These are phyloP conservation scores for Amoebophrya sp. DNA, from an alignment of 169 alveolate genomes.

Conservation along the genomic window DNA sequence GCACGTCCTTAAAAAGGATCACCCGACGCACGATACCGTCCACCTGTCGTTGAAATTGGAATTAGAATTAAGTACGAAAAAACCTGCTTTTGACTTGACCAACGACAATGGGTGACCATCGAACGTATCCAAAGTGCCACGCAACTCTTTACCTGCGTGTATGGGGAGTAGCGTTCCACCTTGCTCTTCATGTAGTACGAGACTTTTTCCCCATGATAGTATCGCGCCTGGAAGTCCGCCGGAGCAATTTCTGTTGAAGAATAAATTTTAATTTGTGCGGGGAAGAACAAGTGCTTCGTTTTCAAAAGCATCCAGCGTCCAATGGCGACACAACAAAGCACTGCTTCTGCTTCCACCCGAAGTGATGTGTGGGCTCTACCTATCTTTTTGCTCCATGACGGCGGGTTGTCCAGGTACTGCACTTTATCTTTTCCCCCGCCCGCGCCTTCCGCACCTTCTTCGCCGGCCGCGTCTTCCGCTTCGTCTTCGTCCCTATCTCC, in stretches of 20 bases:
- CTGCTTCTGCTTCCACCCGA: too few relatives aligned
- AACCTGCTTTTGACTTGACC: too few relatives aligned
- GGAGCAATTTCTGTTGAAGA: background rate
- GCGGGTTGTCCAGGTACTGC: background rate
- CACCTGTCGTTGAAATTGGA: background rate
- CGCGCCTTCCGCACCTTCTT: background rate
- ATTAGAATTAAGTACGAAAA: background rate
- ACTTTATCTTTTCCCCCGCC: background rate
- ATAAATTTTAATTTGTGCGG: background rate
- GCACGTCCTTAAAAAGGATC: constrained; percentile 3
- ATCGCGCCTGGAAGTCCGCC: background rate
- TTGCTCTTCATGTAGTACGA: background rate
- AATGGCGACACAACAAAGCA: background rate
- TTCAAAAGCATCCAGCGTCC: background rate
- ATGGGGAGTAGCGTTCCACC: background rate
- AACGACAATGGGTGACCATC: background rate
- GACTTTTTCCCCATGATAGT: background rate
- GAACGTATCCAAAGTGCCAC: background rate
- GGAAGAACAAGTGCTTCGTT: background rate
- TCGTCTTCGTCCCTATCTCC: constrained; percentile 1
- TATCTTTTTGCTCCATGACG: background rate
- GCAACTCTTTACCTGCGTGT: background rate
- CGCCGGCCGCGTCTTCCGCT: background rate
- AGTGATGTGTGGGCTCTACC: too few relatives aligned
- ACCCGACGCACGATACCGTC: background rate